These are phyloP conservation scores for Candida oleophila DNA, from an alignment of 805 yeast genomes.

Conservation along the genomic window DNA sequence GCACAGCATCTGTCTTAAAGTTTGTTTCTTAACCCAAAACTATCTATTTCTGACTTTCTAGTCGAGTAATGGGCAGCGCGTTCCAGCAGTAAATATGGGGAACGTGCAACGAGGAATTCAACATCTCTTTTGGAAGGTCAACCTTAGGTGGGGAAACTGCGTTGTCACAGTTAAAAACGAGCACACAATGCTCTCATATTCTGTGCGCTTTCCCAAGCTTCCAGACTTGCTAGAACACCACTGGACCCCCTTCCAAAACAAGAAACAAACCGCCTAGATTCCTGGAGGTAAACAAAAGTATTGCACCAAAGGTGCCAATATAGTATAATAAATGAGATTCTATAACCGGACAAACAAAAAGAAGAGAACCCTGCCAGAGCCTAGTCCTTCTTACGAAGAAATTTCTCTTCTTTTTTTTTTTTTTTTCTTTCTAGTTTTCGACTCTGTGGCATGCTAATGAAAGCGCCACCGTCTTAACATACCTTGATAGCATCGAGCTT, in stretches of 20 bases:
- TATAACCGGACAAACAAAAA: not conserved
- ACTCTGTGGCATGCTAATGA: not conserved
- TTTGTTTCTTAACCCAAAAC: not conserved
- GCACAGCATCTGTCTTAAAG: not conserved
- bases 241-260: not conserved
- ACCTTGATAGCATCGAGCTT: slow-evolving; percentile 82
- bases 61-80: slow-evolving; percentile 1
- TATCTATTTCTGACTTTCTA: slow-evolving; percentile 2
- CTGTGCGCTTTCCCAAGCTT: not conserved
- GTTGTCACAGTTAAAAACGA: not conserved
- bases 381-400: not conserved
- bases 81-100: not conserved
- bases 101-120: not conserved
- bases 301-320: not conserved
- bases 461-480: slow-evolving; percentile 42
- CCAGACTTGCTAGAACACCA: not conserved
- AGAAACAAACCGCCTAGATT: not conserved
- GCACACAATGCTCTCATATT: not conserved
- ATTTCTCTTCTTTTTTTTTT: not conserved
- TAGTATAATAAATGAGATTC: not conserved
- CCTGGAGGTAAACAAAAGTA: not conserved
- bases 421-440: not conserved
- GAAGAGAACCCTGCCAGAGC: not conserved
- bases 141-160: not conserved
- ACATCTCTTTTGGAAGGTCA: not conserved